Evolutionary conservation across 1,139 yeast species (phyloP).

Genomic region (Geotrichum candidum): DNA sequence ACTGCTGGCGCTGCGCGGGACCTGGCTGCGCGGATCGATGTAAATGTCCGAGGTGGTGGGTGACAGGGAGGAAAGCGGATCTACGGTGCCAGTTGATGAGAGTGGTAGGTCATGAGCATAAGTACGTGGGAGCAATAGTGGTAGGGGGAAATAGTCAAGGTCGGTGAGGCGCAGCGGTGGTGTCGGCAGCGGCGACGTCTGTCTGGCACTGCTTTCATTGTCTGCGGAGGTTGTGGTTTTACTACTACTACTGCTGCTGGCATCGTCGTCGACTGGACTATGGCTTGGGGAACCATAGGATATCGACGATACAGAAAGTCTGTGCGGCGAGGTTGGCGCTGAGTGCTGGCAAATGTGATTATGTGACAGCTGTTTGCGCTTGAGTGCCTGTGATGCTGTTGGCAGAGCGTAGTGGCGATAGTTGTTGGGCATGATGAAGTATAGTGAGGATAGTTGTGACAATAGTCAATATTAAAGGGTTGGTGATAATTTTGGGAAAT

Average conservation of each 20-base stretch:
- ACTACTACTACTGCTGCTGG: neutral
- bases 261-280: neutral
- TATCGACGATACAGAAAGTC: neutral
- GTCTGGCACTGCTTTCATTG: neutral
- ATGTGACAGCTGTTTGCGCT: neutral
- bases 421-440: neutral
- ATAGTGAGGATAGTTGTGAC: neutral
- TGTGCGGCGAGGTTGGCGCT: neutral
- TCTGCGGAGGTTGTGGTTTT: neutral
- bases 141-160: neutral
- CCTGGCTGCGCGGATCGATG: neutral
- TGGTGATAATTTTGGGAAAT: neutral
- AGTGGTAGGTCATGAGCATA: neutral
- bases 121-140: neutral
- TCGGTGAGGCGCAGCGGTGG: neutral
- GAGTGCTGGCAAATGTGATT: neutral
- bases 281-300: neutral
- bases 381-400: neutral
- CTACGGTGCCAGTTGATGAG: neutral
- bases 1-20: neutral
- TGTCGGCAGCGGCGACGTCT: neutral
- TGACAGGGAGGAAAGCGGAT: neutral
- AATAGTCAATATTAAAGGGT: no score
- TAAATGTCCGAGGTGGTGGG: neutral
- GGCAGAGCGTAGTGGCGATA: neutral